Base-by-base conservation (phyloP, 2,329 filamentous ascomycete species). In the Aspergillus niger region DNA sequence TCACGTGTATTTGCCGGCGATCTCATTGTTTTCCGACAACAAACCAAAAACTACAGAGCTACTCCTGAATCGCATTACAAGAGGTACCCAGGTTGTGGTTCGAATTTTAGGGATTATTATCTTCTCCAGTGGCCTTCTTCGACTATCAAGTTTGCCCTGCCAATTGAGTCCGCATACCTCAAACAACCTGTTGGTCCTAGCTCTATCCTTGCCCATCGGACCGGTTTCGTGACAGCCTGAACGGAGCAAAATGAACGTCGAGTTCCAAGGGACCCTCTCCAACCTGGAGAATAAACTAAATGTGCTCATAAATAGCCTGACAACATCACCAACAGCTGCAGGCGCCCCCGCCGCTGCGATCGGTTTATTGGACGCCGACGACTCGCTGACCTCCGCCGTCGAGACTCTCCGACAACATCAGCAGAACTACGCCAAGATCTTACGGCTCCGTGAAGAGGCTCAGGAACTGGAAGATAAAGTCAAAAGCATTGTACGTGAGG, bases 351-450 rank as follows among this genome's bases (percentile, higher is more conserved):
- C 76, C 7, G 76, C 78, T 4, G 74, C 78, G 3, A 55, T 73
- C 55, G 70, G 74, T 55, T 71, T 81, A 7, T 68, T 81, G 32
- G 67, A 75, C 50, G 77, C 77, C 8, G 79, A 81, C 66, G 76
- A 80, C 64, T 67, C 66, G 11, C 68, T 81, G 26, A 72, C 76
- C 24, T 70, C 73, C n/a, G 72, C 78, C 20, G 72, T 81, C 24
- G 64, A 75, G 24, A 76, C 76, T 3, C 77, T 81, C 13, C 75
- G 77, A 60, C 69, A 65, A 20, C 79, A 81, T 67, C 79, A 81
- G 65, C 70, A 73, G 43, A 81, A 81, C 63, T 77, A 80, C 57
- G 72, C 73, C 1, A 75, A 67, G 26, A 79, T 80, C 26, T 64
- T 81, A 1, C 67, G 69, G 5, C 69, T 81, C 8, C 77, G 79